Conservation (phyloP, 2,329 filamentous ascomycete species). For the Cordyceps javanica region DNA sequence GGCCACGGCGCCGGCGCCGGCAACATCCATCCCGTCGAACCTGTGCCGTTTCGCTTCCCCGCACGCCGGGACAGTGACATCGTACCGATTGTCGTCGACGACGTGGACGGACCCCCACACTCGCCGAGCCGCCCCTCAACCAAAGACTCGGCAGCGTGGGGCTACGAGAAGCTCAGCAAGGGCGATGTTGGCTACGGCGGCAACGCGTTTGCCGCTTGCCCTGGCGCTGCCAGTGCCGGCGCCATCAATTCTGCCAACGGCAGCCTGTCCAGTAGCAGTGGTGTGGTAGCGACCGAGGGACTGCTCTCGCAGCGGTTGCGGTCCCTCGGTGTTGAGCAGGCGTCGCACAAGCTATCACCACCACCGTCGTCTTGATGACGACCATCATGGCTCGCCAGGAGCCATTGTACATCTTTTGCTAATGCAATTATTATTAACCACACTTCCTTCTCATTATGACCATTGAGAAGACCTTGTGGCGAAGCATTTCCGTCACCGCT, state of each 20-base stretch:
- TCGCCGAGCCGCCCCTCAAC: constrained; percentile 26
- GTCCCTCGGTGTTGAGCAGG: constrained; percentile 47
- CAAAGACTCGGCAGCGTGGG: constrained; percentile 28
- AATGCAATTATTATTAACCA: no score
- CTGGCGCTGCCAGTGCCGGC: no score
- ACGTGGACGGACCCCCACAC: not conserved
- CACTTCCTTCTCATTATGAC: not conserved
- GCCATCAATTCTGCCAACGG: constrained; percentile 15
- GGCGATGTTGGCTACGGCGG: constrained; percentile 59
- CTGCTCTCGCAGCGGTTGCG: constrained; percentile 64
- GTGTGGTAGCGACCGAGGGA: constrained; percentile 46
- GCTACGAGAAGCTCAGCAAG: constrained; percentile 63
- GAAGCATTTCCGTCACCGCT: not conserved
- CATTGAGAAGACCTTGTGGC: not conserved
- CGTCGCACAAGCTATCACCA: constrained; percentile 1
- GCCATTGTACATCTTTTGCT: no score
- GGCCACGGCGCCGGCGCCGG: constrained; percentile 20
- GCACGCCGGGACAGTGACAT: constrained; percentile 24
- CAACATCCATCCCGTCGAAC: constrained; percentile 36
- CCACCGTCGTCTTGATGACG: not conserved
- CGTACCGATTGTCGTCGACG: constrained; percentile 10
- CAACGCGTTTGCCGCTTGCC: constrained; percentile 45
- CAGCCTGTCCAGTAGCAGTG: constrained; percentile 23
- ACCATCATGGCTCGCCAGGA: no score
- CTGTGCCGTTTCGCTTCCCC: constrained; percentile 44